Percentiles rank a stretch among this genome's conserved stretches.
Conservation (phyloP, 345 rosid genomes). For the Atalantia buxifolia region DNA sequence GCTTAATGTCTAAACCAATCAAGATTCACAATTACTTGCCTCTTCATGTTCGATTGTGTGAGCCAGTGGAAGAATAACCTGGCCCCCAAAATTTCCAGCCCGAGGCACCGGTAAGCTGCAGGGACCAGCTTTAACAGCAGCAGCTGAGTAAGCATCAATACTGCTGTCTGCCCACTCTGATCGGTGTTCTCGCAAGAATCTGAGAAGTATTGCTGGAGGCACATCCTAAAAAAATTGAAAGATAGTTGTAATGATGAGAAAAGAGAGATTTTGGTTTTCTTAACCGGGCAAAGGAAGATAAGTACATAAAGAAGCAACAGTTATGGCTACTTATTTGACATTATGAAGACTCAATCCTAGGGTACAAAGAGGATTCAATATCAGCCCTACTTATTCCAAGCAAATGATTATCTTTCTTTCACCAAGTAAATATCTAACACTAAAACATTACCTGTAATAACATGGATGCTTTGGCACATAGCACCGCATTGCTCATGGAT, state of each 20-base stretch:
- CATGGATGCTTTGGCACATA: constrained; percentile 98
- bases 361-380: neutral
- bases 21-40: constrained; percentile 33
- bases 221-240: constrained; percentile 57
- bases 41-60: constrained; percentile 97
- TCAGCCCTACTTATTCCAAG: neutral
- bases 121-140: constrained; percentile 88
- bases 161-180: constrained; percentile 98
- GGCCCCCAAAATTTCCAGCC: constrained; percentile 87
- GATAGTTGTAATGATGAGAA: neutral
- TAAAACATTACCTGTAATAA: constrained; percentile 59
- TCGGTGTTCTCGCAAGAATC: constrained; percentile 92
- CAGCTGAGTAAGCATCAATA: constrained; percentile 89
- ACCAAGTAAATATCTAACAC: neutral
- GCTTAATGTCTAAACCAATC: neutral
- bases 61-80: constrained; percentile 93
- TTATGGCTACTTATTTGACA: neutral
- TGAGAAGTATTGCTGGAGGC: constrained; percentile 86
- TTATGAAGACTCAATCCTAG: neutral
- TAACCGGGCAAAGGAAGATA: neutral
- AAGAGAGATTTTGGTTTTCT: neutral
- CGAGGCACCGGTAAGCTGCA: constrained; percentile 73
- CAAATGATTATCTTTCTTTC: neutral
- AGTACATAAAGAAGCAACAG: constrained; percentile 3
- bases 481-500: constrained; percentile 65